Evolutionary conservation across 1,284 basidiomycete species (phyloP), one percentile per base, ranked within the genome.

Genomic region (Ceratobasidium sp.): DNA sequence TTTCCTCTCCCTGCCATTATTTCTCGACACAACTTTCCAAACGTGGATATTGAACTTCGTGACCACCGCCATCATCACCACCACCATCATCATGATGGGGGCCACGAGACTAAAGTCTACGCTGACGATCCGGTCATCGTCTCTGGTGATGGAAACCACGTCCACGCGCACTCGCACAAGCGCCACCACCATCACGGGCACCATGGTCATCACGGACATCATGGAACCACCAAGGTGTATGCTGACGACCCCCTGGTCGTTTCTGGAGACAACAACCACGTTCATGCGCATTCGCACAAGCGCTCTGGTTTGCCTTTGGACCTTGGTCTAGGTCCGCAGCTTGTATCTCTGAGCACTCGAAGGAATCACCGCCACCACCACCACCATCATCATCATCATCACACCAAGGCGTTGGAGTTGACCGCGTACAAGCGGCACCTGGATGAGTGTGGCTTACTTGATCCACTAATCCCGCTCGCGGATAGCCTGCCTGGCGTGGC

Each of bases 121-220:
- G 34, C 65, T 14, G 65, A 69, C 41, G 53, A 69, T 23, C 52
- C 65, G 10, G 50, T 69, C 14, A 57, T 69, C 53, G 65, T 69
- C 26, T 50, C 36, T n/a, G 53, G 65, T 14, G 52, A 58, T 41
- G 30, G 41, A 9, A 69, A 69, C 65, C 65, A 69, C 30, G 53
- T 69, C n/a, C 65, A 69, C 32, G 10, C 30, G 3, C 60, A 62
- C 21, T 46, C 60, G 4, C 60, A 62, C 28, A 62, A 62, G 45
- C 60, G 45, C 2, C n/a, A n/a, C n/a, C n/a, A n/a, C n/a, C n/a
- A n/a, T n/a, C n/a, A n/a, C n/a, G n/a, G n/a, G n/a, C n/a, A n/a
- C n/a, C n/a, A n/a, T n/a, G n/a, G n/a, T n/a, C n/a, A n/a, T n/a
- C 57, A 59, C 26, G 57, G 57, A 16, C 57, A 59, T 23, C 57